Base-by-base conservation (phyloP, 345 rosid genomes). In the Populus tremula region DNA sequence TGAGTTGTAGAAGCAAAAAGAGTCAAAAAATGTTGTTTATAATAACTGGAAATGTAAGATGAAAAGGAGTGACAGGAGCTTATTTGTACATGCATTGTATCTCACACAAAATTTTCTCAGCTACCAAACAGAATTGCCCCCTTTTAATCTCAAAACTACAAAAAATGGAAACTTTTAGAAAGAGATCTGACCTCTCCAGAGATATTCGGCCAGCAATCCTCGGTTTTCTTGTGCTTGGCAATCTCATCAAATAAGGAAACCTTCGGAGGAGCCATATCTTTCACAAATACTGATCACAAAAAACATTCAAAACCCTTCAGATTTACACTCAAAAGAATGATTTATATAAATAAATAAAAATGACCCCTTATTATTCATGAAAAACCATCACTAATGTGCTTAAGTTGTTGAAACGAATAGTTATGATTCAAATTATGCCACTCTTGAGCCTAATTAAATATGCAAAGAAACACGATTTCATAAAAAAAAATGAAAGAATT, bases 131-230 rank as follows among this genome's bases (percentile, higher is more conserved):
- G 50, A 36, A 39, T 23, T 31, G 4, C 5, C 11, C 53, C 39
- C 6, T 41, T 13, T 20, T 47, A 10, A 45, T 21, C 76, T 35
- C 29, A 49, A 36, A 67, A 35, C 12, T 4, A 65, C 21, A 6
- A 27, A 45, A 31, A 38, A 8, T 45, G 12, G 18, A 67, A 49
- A 62, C 69, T 31, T 41, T 8, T 0, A 21, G 54, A 43, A 27
- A 71, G 54, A 84, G 90, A 84, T 85, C 92, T 79, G 76, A 95
- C 99, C 98, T 95, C 93, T 38, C 92, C 96, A 63, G 92, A 79
- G 50, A 95, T 89, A 64, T 93, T 75, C 75, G 93, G 90, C 97
- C 99, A 93, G 73, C 99, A 95, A 84, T 95, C 99, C 80, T 95
- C 87, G 70, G 77, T 89, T 78, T 88, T 72, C 90, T 89, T 88